These are phyloP conservation scores for Asterionellopsis glacialis DNA, from an alignment of 108 stramenopile species.

Conservation along the genomic window DNA sequence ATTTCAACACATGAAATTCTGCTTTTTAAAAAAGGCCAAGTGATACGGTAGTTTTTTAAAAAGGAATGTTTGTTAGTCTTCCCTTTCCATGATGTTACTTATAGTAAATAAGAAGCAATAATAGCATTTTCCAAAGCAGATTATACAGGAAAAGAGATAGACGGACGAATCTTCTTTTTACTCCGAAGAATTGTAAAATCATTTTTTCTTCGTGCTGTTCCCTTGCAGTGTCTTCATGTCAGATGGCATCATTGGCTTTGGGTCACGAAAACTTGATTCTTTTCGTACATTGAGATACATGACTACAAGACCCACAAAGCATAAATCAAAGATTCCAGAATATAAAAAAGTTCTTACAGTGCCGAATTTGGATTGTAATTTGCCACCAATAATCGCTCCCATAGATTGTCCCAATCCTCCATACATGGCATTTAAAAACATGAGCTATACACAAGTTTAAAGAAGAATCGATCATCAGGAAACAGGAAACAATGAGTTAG, in stretches of 20 bases:
- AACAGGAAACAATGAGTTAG: background rate
- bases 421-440: slow-evolving; percentile 94
- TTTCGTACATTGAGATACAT: slow-evolving; percentile 55
- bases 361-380: slow-evolving; percentile 73
- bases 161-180: too few relatives aligned
- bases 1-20: too few relatives aligned
- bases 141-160: too few relatives aligned
- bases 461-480: background rate
- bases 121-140: too few relatives aligned
- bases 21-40: too few relatives aligned
- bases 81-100: too few relatives aligned
- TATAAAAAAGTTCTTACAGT: slow-evolving; percentile 70
- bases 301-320: slow-evolving; percentile 58
- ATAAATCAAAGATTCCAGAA: slow-evolving; percentile 66
- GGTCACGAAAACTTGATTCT: slow-evolving; percentile 38
- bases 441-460: slow-evolving; percentile 16
- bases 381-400: slow-evolving; percentile 91
- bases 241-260: slow-evolving; percentile 18
- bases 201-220: too few relatives aligned
- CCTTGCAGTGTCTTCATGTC: background rate
- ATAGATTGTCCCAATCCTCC: slow-evolving; percentile 92
- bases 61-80: too few relatives aligned
- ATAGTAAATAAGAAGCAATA: too few relatives aligned
- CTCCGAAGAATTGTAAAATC: too few relatives aligned
- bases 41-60: too few relatives aligned